Percentiles rank a stretch among this genome's conserved stretches.
phyloP scores from a whole-genome alignment of 2,329 filamentous ascomycete genomes.

The Chrysoporthe deuterocubensis region DNA sequence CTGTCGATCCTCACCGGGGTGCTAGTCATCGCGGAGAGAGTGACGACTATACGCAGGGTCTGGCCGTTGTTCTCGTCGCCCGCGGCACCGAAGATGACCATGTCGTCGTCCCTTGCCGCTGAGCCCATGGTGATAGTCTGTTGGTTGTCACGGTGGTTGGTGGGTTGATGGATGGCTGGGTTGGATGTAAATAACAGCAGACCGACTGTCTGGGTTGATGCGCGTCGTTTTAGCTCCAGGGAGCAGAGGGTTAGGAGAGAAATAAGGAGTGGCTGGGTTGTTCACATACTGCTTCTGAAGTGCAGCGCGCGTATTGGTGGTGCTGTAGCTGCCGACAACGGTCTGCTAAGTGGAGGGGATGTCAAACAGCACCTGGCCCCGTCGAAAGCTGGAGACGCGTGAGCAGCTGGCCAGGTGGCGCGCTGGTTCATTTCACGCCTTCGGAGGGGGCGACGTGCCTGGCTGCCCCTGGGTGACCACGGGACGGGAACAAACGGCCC shows the following conservation, averaged over 20 bases:
- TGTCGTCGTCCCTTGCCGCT: constrained; percentile 3
- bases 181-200: not conserved
- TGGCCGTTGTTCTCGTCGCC: constrained; percentile 67
- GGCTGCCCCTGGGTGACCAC: too few species aligned
- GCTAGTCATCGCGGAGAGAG: constrained; percentile 58
- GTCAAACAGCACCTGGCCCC: not conserved
- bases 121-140: constrained; percentile 14
- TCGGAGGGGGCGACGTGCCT: too few species aligned
- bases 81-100: constrained; percentile 56
- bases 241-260: not conserved
- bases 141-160: not conserved
- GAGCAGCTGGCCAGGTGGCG: not conserved
- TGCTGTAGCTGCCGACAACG: not conserved
- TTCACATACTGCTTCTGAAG: not conserved
- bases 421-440: too few species aligned
- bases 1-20: constrained; percentile 57
- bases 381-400: not conserved
- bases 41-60: constrained; percentile 59
- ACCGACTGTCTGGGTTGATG: not conserved
- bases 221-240: not conserved
- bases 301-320: not conserved
- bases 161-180: not conserved
- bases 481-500: too few species aligned
- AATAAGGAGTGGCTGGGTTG: not conserved
- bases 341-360: not conserved